A percentile compares a stretch with the other conserved stretches of the same genome.
These are phyloP conservation scores for Annona squamosa DNA, from an alignment of 164 flowering plant genomes.

Conservation along the genomic window DNA sequence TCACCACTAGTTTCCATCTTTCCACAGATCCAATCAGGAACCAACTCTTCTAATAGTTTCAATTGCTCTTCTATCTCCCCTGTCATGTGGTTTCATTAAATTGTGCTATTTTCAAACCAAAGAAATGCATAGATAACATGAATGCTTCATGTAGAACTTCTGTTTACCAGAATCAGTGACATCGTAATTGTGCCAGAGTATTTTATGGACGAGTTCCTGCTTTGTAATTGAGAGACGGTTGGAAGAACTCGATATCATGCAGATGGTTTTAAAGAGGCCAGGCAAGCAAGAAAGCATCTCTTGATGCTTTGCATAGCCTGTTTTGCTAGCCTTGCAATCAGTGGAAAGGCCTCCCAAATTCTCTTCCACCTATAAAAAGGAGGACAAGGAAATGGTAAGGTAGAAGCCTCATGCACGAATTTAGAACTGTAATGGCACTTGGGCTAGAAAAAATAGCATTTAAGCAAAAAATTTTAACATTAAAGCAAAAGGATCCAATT, in stretches of 20 bases:
- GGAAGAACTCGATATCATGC: slow-evolving; percentile 37
- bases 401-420: too few relatives aligned
- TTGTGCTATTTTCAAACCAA: not conserved
- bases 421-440: not conserved
- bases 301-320: slow-evolving; percentile 8
- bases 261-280: slow-evolving; percentile 32
- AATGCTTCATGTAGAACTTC: not conserved
- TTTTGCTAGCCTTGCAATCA: slow-evolving; percentile 5
- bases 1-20: slow-evolving; percentile 48
- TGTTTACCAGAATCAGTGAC: slow-evolving; percentile 43
- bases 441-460: not conserved
- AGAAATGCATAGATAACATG: not conserved
- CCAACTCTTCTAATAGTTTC: slow-evolving; percentile 46
- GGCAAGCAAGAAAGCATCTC: slow-evolving; percentile 30
- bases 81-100: slow-evolving; percentile 14
- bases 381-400: too few relatives aligned
- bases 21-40: slow-evolving; percentile 63
- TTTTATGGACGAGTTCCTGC: slow-evolving; percentile 69
- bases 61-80: slow-evolving; percentile 57
- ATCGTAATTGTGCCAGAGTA: slow-evolving; percentile 37
- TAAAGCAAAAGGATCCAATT: too few relatives aligned
- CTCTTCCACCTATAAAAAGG: not conserved
- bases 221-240: slow-evolving; percentile 43
- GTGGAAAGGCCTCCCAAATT: not conserved
- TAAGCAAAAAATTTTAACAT: too few relatives aligned